Evolutionary conservation across 352 stramenopile genomes (phyloP), one percentile per base, ranked within the genome.

Genomic region (Phytophthora sansomeana): DNA sequence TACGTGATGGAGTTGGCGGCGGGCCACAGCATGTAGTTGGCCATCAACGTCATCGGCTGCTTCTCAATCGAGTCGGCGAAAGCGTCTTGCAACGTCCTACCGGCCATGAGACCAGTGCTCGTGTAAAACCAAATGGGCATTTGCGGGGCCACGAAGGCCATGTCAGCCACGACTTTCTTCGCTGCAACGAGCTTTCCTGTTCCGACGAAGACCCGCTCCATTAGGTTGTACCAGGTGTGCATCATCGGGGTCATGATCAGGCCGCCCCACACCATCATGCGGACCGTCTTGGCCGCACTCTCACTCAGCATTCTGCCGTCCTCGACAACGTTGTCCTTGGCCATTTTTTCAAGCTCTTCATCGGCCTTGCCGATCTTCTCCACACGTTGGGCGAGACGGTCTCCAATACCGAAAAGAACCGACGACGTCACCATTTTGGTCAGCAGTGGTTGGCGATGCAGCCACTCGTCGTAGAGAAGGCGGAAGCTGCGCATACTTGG

Each of bases 181-280:
- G 63, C 56, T 10, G 51, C 62, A 9, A 64, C 63, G 14, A 74
- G 28, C 32, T 63, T 64, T 1, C 62, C 72, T 5, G 67, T 58
- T 16, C 66, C 70, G 19, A 51, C 21, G 39, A 74, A 64, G 5
- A 72, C 58, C 5, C 54, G 30, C 69, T 98, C 92, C 44, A 98
- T 77, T 16, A 90, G 47, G 30, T 87, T 78, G 74, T 97, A 97
- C 70, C 96, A 98, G 17, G 80, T 93, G 74, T 98, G 90, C 75
- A 94, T 95, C 50, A 83, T 76, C 1, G 91, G 91, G 21, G 88
- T 90, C 69, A 97, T 82, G 29, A 97, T 65, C 55, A 93, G 63
- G 6, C 94, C 82, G 30, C 90, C 91, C 69, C 96, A 97, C 56
- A 96, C 77, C 55, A 95, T 88, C 80, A 93, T 79, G 54, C 78